These are phyloP conservation scores for Nemophila menziesii DNA, from an alignment of 257 asterid species.

Conservation along the genomic window DNA sequence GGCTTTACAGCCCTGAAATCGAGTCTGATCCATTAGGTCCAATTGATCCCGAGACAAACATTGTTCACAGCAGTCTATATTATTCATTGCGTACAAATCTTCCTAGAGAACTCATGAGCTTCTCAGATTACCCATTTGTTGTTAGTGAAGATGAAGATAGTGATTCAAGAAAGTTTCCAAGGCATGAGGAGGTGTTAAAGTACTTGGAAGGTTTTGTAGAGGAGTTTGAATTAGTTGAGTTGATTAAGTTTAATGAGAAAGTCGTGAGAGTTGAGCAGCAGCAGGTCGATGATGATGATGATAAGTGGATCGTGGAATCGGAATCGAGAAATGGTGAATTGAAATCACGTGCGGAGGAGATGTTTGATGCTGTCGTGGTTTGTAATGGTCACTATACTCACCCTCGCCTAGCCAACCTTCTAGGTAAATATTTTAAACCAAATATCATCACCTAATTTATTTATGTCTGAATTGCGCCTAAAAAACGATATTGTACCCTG, in stretches of 20 bases:
- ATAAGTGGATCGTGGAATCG: slow-evolving; percentile 39
- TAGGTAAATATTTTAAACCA: too few species aligned
- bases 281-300: slow-evolving; percentile 10
- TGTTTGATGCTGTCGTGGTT: slow-evolving; percentile 39
- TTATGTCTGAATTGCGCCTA: too few species aligned
- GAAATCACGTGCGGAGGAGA: slow-evolving; percentile 14
- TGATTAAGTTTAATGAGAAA: slow-evolving; percentile 29
- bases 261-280: slow-evolving; percentile 45
- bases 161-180: slow-evolving; percentile 20
- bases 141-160: neutral
- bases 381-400: slow-evolving; percentile 35
- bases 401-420: slow-evolving; percentile 29
- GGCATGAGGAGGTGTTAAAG: slow-evolving; percentile 39
- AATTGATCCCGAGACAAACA: slow-evolving; percentile 25
- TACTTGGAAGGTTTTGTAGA: slow-evolving; percentile 33
- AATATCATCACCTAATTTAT: too few species aligned
- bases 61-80: slow-evolving; percentile 7
- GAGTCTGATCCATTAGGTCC: slow-evolving; percentile 43
- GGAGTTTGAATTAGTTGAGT: slow-evolving; percentile 24
- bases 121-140: slow-evolving; percentile 6
- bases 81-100: slow-evolving; percentile 10
- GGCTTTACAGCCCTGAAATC: slow-evolving; percentile 35
- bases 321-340: slow-evolving; percentile 12
- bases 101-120: slow-evolving; percentile 8
- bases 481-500: too few species aligned